Percentiles rank a stretch among this genome's conserved stretches.
These are phyloP conservation scores for Erysimum cheiri DNA, from an alignment of 441 rosid genomes.

Conservation along the genomic window DNA sequence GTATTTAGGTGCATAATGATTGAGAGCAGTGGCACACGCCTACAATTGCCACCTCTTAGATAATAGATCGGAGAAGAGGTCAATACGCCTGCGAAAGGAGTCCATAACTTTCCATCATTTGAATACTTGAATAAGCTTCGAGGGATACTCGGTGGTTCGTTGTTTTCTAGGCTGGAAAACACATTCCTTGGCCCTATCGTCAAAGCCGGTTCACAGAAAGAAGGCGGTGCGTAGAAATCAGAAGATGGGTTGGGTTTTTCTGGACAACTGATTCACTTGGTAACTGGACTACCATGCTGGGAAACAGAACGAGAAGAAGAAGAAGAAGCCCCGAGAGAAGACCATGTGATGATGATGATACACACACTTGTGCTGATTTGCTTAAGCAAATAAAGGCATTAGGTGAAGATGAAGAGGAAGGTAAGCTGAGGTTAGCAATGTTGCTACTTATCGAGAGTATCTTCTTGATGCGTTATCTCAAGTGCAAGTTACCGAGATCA, in stretches of 20 bases:
- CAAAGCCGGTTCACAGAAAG: neutral
- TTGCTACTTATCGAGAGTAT: no score
- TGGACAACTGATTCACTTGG: neutral
- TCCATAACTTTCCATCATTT: neutral
- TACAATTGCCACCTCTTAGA: no score
- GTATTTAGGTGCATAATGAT: no score
- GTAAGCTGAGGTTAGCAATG: no score
- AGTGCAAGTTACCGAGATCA: no score
- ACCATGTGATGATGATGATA: no score
- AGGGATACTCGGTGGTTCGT: neutral
- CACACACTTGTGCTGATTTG: no score
- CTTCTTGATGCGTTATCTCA: no score
- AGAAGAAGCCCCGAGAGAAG: neutral
- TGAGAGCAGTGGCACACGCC: no score
- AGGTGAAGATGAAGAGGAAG: no score
- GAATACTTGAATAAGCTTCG: neutral
- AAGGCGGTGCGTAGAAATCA: neutral
- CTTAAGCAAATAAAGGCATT: no score
- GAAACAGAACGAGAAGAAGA: neutral
- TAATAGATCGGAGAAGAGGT: neutral
- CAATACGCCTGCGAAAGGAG: neutral
- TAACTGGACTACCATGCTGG: conserved; percentile 1
- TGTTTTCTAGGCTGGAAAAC: neutral
- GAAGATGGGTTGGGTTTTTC: neutral
- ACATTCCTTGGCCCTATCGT: neutral